phyloP scores from a whole-genome alignment of 1,284 basidiomycete genomes.

The Leccinum cinnamomeum region DNA sequence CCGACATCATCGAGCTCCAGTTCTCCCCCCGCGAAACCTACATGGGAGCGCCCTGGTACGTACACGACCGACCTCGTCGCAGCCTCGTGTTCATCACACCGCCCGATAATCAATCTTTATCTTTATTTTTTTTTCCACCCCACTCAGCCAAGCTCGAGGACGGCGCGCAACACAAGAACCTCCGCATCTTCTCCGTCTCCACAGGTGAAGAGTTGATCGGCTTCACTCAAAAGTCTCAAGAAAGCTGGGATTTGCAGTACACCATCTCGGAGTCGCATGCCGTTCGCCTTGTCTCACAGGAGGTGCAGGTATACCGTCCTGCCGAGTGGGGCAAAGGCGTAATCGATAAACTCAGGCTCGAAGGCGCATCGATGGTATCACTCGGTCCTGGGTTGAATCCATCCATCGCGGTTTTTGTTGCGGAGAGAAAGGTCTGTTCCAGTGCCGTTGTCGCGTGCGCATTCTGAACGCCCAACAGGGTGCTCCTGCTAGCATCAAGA shows the following conservation, averaged over 20 bases:
- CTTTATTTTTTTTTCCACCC: too few species aligned
- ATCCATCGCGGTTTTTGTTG: slow-evolving; percentile 85
- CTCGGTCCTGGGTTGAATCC: slow-evolving; percentile 85
- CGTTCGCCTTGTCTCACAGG: slow-evolving; percentile 77
- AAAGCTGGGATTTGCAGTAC: slow-evolving; percentile 89
- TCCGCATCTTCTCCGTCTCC: slow-evolving; percentile 61
- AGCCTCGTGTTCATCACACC: too few species aligned
- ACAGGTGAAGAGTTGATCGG: too few species aligned
- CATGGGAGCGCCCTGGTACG: too few species aligned
- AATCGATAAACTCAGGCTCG: slow-evolving; percentile 79
- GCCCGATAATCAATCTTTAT: too few species aligned
- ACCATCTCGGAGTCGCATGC: slow-evolving; percentile 91
- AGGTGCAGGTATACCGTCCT: slow-evolving; percentile 88
- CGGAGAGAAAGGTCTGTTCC: slow-evolving; percentile 80
- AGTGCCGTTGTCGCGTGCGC: background rate
- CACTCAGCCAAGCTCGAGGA: too few species aligned
- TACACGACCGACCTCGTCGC: too few species aligned
- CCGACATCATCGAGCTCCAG: too few species aligned
- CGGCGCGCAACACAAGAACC: too few species aligned
- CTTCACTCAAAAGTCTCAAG: slow-evolving; percentile 57
- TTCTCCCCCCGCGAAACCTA: too few species aligned
- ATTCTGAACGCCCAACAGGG: slow-evolving; percentile 49
- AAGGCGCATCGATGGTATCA: slow-evolving; percentile 74
- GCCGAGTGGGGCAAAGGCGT: slow-evolving; percentile 78
- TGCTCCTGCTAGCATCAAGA: slow-evolving; percentile 86